Conservation (phyloP, 2,329 filamentous ascomycete species). For the Zalaria obscura region DNA sequence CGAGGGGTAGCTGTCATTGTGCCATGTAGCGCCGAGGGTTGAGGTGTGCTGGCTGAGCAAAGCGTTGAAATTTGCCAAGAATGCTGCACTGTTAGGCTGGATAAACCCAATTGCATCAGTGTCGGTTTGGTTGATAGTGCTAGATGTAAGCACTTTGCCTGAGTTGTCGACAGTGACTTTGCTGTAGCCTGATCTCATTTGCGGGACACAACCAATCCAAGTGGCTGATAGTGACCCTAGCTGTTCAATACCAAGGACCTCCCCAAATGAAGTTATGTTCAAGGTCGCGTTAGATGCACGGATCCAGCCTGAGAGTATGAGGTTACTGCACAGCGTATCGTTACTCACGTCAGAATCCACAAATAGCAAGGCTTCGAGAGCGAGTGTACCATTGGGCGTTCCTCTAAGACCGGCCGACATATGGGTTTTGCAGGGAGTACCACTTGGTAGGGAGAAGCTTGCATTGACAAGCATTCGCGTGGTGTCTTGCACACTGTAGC, state of each 20-base stretch:
- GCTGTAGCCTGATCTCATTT: constrained; percentile 14
- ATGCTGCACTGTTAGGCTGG: background rate
- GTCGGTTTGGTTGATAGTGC: background rate
- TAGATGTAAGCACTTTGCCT: constrained; percentile 15
- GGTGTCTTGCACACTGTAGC: background rate
- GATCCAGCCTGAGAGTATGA: constrained; percentile 16
- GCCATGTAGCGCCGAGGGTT: constrained; percentile 22
- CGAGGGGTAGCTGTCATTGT: constrained; percentile 30
- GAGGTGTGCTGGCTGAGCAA: background rate
- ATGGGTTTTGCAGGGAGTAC: background rate
- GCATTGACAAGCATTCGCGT: background rate
- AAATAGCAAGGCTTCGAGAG: background rate
- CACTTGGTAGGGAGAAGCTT: background rate
- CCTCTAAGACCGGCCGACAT: background rate
- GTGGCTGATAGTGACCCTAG: background rate
- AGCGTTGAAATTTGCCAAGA: background rate
- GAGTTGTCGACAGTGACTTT: constrained; percentile 18
- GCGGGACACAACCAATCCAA: constrained; percentile 18
- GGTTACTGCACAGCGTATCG: background rate
- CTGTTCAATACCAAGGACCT: too few species aligned
- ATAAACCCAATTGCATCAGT: background rate
- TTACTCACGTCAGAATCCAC: background rate
- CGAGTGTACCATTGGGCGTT: background rate
- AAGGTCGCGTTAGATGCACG: constrained; percentile 8
- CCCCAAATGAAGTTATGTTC: too few species aligned